Evolutionary conservation across 306 rosid genomes (phyloP), one percentile per base, ranked within the genome.

Genomic region (Fragaria ananassa): DNA sequence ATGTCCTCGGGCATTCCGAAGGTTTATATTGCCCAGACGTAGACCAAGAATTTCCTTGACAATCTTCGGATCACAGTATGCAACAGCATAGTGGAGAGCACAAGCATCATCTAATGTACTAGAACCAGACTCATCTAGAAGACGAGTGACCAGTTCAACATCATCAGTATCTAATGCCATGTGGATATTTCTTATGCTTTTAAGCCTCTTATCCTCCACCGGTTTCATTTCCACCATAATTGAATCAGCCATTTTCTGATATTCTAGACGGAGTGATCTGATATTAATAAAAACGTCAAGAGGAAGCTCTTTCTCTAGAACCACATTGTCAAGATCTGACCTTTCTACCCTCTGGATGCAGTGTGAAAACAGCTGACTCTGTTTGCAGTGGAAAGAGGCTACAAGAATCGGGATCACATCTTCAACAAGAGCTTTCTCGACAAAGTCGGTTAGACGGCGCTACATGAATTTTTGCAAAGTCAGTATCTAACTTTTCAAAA

Each of bases 121-220:
- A 56, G 69, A 64, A 35, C 70, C 83, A 62, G 98, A 89, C 81
- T 95, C 99, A 0, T 76, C 57, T 34, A 95, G 81, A 73, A 95
- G 92, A 74, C 89, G 96, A 74, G 75, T 81, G 68, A 95, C 86
- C 12, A 95, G 88, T 80, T 91, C 97, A 76, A 95, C 90, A 78
- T 95, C 99, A 79, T 95, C 99, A 66, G 87, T 87, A 72, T 95
- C 98, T 78, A 95, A 83, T 7, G 99, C 96, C 62, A 82, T 87
- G 77, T 80, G 96, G 82, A 95, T 87, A 56, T 72, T 84, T 80
- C 80, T 71, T 63, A 89, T 76, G 80, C 69, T 35, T 64, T 64
- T 64, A 37, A 35, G 69, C 69, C 86, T 83, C 89, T 85, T 95
- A n/a, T 88, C 90, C 66, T 70, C 82, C 47, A 23, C 27, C 5